phyloP scores from a whole-genome alignment of 2,329 filamentous ascomycete species.

The Anthostomella pinea region DNA sequence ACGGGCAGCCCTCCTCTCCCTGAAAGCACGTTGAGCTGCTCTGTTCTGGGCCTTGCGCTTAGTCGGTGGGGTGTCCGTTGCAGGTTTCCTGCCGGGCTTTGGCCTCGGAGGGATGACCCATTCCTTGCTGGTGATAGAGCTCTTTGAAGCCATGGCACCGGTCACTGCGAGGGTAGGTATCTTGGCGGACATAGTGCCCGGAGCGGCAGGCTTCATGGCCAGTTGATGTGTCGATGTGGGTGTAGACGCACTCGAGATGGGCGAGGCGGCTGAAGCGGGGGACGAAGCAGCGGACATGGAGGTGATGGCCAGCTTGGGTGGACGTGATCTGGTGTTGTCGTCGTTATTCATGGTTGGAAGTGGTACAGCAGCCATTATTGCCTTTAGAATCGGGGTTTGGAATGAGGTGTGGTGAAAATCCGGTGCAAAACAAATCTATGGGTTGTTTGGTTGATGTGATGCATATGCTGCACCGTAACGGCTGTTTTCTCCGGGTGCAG shows the following conservation, averaged over 20 bases:
- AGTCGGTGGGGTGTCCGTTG: slow-evolving; percentile 86
- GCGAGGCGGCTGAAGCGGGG: slow-evolving; percentile 27
- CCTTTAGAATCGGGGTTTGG: too few species aligned
- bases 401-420: too few species aligned
- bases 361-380: slow-evolving; percentile 21
- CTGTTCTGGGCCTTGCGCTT: slow-evolving; percentile 95
- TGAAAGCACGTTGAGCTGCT: slow-evolving; percentile 85
- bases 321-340: slow-evolving; percentile 17
- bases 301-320: slow-evolving; percentile 29
- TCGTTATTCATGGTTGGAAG: slow-evolving; percentile 15
- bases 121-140: slow-evolving; percentile 73
- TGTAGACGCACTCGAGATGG: slow-evolving; percentile 27
- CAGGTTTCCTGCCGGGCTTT: slow-evolving; percentile 90
- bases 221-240: slow-evolving; percentile 23
- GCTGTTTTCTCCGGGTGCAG: too few species aligned
- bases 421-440: neutral
- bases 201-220: slow-evolving; percentile 26
- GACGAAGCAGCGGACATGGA: slow-evolving; percentile 27
- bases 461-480: neutral
- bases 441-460: neutral
- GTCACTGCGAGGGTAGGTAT: slow-evolving; percentile 48
- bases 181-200: slow-evolving; percentile 31
- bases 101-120: slow-evolving; percentile 82
- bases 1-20: slow-evolving; percentile 80
- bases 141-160: slow-evolving; percentile 41